These are phyloP conservation scores for Penicillium crystallinum DNA, from an alignment of 495 filamentous ascomycete species.

Conservation along the genomic window DNA sequence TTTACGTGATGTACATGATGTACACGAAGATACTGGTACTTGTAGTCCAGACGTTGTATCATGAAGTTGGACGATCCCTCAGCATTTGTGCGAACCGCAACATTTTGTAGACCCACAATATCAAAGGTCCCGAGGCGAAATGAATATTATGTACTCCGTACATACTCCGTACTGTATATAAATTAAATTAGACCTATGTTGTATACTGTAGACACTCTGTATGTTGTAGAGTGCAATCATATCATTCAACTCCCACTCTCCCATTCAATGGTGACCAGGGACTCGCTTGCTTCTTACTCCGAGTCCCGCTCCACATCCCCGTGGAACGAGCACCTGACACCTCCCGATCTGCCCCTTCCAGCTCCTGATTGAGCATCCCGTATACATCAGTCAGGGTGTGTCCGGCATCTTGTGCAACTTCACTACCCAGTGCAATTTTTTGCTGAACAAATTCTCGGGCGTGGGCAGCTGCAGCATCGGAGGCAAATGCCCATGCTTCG, in stretches of 20 bases:
- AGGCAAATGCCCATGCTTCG: constrained; percentile 48
- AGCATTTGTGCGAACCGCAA: no score
- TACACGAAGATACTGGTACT: no score
- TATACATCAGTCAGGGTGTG: constrained; percentile 32
- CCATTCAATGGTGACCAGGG: constrained; percentile 40
- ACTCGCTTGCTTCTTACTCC: constrained; percentile 21
- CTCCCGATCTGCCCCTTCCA: constrained; percentile 21
- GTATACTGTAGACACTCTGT: no score
- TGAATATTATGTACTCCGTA: no score
- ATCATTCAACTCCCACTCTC: constrained; percentile 22
- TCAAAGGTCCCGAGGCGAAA: no score
- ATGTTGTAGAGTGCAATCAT: no score
- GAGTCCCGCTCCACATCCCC: constrained; percentile 17
- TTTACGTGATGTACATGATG: no score
- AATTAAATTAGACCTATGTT: no score
- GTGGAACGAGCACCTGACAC: constrained; percentile 27
- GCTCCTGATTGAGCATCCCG: constrained; percentile 32
- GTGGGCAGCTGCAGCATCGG: constrained; percentile 32
- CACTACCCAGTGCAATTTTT: constrained; percentile 29
- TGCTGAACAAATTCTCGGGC: constrained; percentile 36
- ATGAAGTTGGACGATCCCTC: no score
- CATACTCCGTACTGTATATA: no score
- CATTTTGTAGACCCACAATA: no score
- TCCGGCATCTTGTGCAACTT: constrained; percentile 29
- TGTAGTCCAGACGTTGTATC: no score